Percentiles rank a stretch among this genome's conserved stretches.
Evolutionary conservation across 2,329 filamentous ascomycete species (phyloP).

Genomic region (Teratosphaeria zuluensis): DNA sequence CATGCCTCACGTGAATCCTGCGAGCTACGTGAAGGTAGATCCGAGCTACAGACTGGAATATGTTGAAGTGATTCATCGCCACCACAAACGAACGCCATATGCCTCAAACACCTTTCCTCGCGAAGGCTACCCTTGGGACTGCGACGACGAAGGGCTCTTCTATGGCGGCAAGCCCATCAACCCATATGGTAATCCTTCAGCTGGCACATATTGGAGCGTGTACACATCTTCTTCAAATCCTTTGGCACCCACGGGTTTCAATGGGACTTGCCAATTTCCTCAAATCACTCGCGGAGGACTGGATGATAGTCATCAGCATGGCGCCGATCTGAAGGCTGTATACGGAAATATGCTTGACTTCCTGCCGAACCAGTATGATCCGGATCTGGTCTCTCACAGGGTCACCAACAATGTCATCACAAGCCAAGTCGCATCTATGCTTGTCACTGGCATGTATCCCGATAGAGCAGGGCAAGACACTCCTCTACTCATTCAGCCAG

Average conservation of each 20-base stretch:
- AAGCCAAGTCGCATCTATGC: slow-evolving; percentile 66
- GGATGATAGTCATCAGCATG: slow-evolving; percentile 66
- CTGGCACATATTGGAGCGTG: slow-evolving; percentile 56
- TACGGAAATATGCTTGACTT: slow-evolving; percentile 62
- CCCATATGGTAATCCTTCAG: slow-evolving; percentile 37
- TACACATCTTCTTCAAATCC: slow-evolving; percentile 56
- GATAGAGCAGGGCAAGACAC: slow-evolving; percentile 18
- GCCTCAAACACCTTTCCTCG: slow-evolving; percentile 65
- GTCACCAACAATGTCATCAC: slow-evolving; percentile 80
- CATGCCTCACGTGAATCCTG: slow-evolving; percentile 69
- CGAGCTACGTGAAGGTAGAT: slow-evolving; percentile 49
- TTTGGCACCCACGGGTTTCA: slow-evolving; percentile 56
- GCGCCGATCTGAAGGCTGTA: slow-evolving; percentile 64
- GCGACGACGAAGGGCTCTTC: slow-evolving; percentile 59
- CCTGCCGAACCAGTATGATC: slow-evolving; percentile 44
- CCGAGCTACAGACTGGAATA: slow-evolving; percentile 58
- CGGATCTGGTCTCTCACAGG: slow-evolving; percentile 50
- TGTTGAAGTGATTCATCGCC: slow-evolving; percentile 73
- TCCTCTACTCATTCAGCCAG: slow-evolving; percentile 40
- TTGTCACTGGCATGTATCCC: slow-evolving; percentile 61
- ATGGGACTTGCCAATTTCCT: slow-evolving; percentile 68
- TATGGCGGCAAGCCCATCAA: slow-evolving; percentile 54
- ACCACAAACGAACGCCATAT: slow-evolving; percentile 79
- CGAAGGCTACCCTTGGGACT: slow-evolving; percentile 65
- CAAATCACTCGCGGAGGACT: slow-evolving; percentile 66